These are phyloP conservation scores for Nicotiana rustica DNA, from an alignment of 305 asterid species.

Conservation along the genomic window DNA sequence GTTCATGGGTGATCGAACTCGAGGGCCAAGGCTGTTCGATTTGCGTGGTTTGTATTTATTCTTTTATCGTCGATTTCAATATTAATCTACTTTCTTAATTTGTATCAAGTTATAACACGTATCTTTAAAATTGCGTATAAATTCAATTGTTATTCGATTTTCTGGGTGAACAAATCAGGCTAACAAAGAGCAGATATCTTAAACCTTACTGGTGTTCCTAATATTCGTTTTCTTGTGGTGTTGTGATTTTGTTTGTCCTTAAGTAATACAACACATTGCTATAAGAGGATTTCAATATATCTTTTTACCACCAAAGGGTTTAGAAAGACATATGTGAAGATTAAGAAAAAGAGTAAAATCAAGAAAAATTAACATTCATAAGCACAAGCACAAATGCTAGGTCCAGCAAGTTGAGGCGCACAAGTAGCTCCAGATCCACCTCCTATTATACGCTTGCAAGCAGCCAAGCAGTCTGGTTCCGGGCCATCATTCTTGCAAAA, in stretches of 20 bases:
- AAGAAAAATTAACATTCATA: background rate
- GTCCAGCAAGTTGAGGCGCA: background rate
- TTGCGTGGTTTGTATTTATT: too few species aligned
- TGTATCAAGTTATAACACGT: too few species aligned
- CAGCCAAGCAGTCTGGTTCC: slow-evolving; percentile 13
- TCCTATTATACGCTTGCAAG: background rate
- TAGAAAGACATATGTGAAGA: background rate
- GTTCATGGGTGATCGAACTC: too few species aligned
- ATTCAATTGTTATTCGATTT: too few species aligned
- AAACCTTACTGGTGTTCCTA: background rate
- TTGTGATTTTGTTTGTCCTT: too few species aligned
- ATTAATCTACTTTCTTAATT: too few species aligned
- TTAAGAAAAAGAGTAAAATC: background rate
- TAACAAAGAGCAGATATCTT: background rate
- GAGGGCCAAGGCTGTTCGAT: too few species aligned
- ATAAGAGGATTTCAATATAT: too few species aligned
- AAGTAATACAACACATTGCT: too few species aligned
- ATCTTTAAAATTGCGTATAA: too few species aligned
- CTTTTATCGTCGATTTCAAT: too few species aligned
- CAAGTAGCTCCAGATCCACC: slow-evolving; percentile 26
- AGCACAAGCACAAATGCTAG: slow-evolving; percentile 20
- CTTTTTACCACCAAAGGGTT: background rate
- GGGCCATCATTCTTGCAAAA: slow-evolving; percentile 21
- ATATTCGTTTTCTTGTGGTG: too few species aligned
- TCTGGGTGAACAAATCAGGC: background rate